Base-by-base conservation (phyloP, 73 alveolate species). In the Paramecium sonneborni region DNA sequence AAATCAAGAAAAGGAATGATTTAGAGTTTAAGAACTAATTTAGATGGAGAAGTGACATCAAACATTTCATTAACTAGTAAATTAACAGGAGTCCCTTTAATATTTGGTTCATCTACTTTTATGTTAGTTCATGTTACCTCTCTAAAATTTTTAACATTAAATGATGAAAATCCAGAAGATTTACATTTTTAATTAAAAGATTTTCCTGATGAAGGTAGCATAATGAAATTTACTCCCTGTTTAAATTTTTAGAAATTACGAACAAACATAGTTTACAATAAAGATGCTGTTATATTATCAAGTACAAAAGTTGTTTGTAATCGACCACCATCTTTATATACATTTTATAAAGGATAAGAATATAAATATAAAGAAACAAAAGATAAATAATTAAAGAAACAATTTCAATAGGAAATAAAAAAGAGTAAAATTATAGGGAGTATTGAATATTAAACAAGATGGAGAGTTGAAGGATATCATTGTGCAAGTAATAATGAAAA, bases 1-100 rank as follows among this genome's bases (percentile, higher is more conserved):
- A 88, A 88, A 48, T 18, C 69, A 43, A 88, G 94, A 88, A 88
- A 88, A 38, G 44, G 69, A 15, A 26, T 70, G 74, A 88, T 88
- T 26, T 46, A 69, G 37, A 82, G 87, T 32, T 34, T 88, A 32
- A 23, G 74, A 56, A 52, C 85, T 10, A 68, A 88, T 20, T 88
- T 88, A 88, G 94, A 88, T 41, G 94, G 94, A 70, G 94, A 88
- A 69, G 87, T 88, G 14, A 88, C 85, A 23, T 88, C 94, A 20
- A 88, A 88, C 35, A 88, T 88, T 28, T 69, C 91, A 15, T 41
- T 82, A 18, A 28, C 85, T 5, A 88, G 74, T 69, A 88, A 88
- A 72, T 70, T 88, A 43, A 88, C 85, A 57, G 94, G 94, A 14
- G 55, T 85, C 0, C 91, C 89, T 21, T 74, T 88, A 1, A 56